Percentiles rank a stretch among this genome's conserved stretches.
These are phyloP conservation scores for Xylariaceae sp. DNA, from an alignment of 2,329 filamentous ascomycete genomes.

Conservation along the genomic window DNA sequence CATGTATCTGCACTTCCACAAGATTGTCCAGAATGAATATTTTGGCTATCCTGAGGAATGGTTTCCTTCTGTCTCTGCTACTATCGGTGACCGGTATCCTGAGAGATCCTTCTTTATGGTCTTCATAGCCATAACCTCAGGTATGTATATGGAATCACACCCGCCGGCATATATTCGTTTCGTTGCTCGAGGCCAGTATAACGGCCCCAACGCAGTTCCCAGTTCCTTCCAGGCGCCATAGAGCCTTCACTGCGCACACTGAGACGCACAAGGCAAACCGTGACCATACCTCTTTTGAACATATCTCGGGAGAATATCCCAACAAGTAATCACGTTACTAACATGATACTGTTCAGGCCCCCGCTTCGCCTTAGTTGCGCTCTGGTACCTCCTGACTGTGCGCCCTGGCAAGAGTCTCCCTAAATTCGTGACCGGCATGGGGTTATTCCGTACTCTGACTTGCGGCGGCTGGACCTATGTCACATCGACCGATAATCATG, in stretches of 20 bases:
- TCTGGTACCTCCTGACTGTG: slow-evolving; percentile 88
- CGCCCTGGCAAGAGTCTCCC: slow-evolving; percentile 71
- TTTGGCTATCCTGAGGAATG: slow-evolving; percentile 93
- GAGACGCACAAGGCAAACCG: not conserved
- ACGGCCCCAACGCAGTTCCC: not conserved
- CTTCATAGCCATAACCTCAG: slow-evolving; percentile 94
- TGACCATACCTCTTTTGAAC: not conserved
- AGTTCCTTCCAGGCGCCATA: not conserved
- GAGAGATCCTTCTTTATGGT: slow-evolving; percentile 96
- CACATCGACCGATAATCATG: slow-evolving; percentile 95
- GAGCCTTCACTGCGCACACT: not conserved
- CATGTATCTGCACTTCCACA: slow-evolving; percentile 79
- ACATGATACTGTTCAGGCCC: slow-evolving; percentile 54
- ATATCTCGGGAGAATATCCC: not conserved
- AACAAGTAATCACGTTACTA: slow-evolving; percentile 10
- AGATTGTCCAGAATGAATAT: slow-evolving; percentile 97
- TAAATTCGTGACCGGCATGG: slow-evolving; percentile 73
- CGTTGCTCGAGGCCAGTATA: not conserved
- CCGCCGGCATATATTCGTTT: not conserved
- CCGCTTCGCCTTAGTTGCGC: slow-evolving; percentile 80
- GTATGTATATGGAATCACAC: slow-evolving; percentile 40
- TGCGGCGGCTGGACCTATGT: slow-evolving; percentile 99
- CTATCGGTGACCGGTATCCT: slow-evolving; percentile 94
- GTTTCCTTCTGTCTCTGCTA: slow-evolving; percentile 94
- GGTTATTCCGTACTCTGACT: slow-evolving; percentile 82